Base-by-base conservation (phyloP, 805 yeast species). In the Ogataea pini region DNA sequence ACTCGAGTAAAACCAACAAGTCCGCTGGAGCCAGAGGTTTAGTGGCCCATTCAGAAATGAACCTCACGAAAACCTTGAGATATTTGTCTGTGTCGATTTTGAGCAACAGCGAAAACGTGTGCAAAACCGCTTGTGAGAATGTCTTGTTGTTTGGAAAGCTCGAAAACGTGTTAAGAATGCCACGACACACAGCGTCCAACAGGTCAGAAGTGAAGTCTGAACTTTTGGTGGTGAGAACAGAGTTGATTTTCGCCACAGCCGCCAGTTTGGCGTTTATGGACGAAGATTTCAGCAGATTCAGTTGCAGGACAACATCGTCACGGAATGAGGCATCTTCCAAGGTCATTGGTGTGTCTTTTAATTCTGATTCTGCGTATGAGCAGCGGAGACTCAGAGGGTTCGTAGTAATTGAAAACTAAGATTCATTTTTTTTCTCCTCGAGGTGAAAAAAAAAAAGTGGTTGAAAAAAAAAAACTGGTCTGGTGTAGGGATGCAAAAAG, bases 1-100 rank as follows among this genome's bases (percentile, higher is more conserved):
- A 86, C 14, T 73, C 72, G 34, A 86, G 67, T 20, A 86, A 64
- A 24, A 83, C 75, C 53, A 82, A 61, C 50, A 82, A 69, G 62
- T 82, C 88, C 2, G 79, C 69, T 4, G 76, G 62, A 1, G 92
- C 86, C 49, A 76, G 67, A 2, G 67, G 64, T 17, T 56, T 60
- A 2, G 58, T 51, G 6, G 73, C 59, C 16, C 64, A 55, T 9
- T 62, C 61, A 18, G 63, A 47, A 36, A 82, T 69, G 56, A 71
- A 79, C 28, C 68, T 70, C 22, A 64, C 52, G 46, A 75, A 74
- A 8, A 61, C 67, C 16, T 62, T 51, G 3, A 60, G 49, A 33
- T 61, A 61, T 36, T 46, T 55, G 24, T 55, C 58, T 68, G 59
- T 48, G 70, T 58, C 58, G 25, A 58, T 32, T 1, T 51, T 44